phyloP scores from a whole-genome alignment of 129 eudicot species.

The Pseudognaphalium luteoalbum region DNA sequence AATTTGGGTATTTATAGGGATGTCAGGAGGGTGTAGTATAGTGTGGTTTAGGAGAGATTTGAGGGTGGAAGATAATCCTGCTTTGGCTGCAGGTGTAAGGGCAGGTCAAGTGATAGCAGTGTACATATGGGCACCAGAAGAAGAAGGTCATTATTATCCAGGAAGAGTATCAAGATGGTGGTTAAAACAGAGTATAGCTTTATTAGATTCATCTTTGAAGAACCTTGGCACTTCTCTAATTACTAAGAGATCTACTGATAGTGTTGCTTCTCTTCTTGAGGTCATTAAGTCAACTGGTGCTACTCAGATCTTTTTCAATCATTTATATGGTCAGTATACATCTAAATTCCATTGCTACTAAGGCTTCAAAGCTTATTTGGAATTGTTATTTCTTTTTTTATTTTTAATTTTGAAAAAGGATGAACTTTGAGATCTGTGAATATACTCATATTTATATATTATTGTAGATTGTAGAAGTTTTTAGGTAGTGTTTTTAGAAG shows the following conservation, averaged over 20 bases:
- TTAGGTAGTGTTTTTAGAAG: too few relatives aligned
- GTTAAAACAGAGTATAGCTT: slow-evolving; percentile 82
- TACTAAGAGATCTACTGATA: slow-evolving; percentile 83
- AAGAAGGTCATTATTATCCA: slow-evolving; percentile 87
- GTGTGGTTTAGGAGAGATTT: slow-evolving; percentile 99
- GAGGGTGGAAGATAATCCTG: slow-evolving; percentile 95
- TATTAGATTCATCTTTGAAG: slow-evolving; percentile 74
- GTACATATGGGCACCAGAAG: slow-evolving; percentile 93
- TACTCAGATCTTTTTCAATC: slow-evolving; percentile 81
- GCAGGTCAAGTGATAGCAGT: slow-evolving; percentile 81
- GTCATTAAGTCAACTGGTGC: slow-evolving; percentile 80
- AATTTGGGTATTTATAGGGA: background rate
- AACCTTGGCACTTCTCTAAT: slow-evolving; percentile 76
- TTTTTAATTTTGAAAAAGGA: too few relatives aligned
- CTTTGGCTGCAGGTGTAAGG: slow-evolving; percentile 84
- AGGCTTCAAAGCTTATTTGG: too few relatives aligned
- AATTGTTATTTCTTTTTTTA: too few relatives aligned
- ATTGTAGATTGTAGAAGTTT: too few relatives aligned
- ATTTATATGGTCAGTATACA: slow-evolving; percentile 59
- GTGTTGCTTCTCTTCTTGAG: slow-evolving; percentile 81
- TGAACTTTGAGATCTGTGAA: too few relatives aligned
- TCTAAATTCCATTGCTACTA: too few relatives aligned
- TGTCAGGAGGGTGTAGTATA: slow-evolving; percentile 69
- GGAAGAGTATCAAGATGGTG: slow-evolving; percentile 99
- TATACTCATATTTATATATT: too few relatives aligned